phyloP scores from a whole-genome alignment of 768 basidiomycete genomes.

The Podaxis carcinomalis region DNA sequence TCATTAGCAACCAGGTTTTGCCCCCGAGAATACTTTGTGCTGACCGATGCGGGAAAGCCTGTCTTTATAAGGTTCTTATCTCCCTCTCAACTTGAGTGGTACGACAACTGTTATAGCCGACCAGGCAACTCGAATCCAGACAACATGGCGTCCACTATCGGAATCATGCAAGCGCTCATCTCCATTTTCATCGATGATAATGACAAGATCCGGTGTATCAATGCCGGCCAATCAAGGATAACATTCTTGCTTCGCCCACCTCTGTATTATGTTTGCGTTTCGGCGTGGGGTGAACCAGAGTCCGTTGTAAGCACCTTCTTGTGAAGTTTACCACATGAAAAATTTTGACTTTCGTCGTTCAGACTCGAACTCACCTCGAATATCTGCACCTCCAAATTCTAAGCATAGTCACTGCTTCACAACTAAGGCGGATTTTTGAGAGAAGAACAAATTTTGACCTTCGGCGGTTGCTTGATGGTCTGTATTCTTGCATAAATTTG shows the following conservation, averaged over 20 bases:
- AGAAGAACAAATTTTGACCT: conserved; percentile 91
- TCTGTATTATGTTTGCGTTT: conserved; percentile 87
- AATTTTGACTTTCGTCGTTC: conserved; percentile 29
- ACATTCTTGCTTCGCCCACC: conserved; percentile 85
- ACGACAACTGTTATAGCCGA: conserved; percentile 31
- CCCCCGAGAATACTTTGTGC: conserved; percentile 82
- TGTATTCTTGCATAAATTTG: background rate
- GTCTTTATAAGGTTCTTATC: conserved; percentile 74
- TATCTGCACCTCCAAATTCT: conserved; percentile 93
- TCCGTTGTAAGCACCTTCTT: conserved; percentile 57
- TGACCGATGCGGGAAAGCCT: conserved; percentile 97
- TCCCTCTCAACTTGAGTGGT: background rate
- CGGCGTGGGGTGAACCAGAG: conserved; percentile 95
- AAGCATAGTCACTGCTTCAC: conserved; percentile 82
- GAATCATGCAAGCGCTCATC: conserved; percentile 91
- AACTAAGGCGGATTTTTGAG: conserved; percentile 84
- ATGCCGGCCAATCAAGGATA: conserved; percentile 77
- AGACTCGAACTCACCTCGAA: conserved; percentile 93
- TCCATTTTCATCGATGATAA: conserved; percentile 93
- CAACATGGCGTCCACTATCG: conserved; percentile 74
- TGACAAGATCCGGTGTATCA: conserved; percentile 82
- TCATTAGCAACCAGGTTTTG: conserved; percentile 25
- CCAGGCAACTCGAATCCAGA: conserved; percentile 56
- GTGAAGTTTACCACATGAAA: conserved; percentile 1
- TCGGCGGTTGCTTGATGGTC: conserved; percentile 66